Percentiles rank a stretch among this genome's conserved stretches.
phyloP scores from a whole-genome alignment of 768 basidiomycete species.

The Rhodotorula babjevae region DNA sequence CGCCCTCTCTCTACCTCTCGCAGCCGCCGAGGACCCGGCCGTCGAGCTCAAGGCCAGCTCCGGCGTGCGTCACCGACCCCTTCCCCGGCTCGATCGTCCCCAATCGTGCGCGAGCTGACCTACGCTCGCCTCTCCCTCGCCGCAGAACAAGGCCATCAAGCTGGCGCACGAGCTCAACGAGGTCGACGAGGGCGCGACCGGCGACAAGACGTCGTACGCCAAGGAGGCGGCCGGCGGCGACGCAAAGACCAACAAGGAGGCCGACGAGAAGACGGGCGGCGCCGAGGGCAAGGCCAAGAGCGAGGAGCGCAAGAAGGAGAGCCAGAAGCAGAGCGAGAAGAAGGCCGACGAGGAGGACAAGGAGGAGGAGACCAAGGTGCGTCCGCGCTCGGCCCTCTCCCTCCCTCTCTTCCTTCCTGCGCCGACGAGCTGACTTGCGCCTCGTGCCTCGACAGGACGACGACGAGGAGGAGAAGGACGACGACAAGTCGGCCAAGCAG shows the following conservation, averaged over 20 bases:
- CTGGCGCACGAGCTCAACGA: constrained; percentile 33
- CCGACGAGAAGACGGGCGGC: background rate
- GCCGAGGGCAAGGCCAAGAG: background rate
- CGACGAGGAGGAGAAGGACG: background rate
- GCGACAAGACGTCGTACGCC: constrained; percentile 18
- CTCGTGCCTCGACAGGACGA: background rate
- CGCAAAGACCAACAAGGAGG: constrained; percentile 7
- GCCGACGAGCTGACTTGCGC: too few relatives aligned
- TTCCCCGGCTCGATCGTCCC: too few relatives aligned
- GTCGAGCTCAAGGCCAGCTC: constrained; percentile 32
- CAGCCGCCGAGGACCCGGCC: constrained; percentile 29
- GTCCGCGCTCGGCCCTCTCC: too few relatives aligned
- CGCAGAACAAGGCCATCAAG: constrained; percentile 33
- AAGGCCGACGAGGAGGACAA: background rate
- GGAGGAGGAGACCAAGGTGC: background rate
- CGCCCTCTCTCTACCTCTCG: background rate
- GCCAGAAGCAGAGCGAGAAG: background rate
- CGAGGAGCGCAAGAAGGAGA: background rate
- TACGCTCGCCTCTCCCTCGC: too few relatives aligned
- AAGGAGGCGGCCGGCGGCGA: constrained; percentile 13
- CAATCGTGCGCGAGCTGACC: background rate
- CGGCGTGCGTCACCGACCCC: background rate
- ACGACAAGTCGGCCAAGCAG: constrained; percentile 5
- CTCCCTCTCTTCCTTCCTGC: too few relatives aligned
- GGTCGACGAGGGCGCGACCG: constrained; percentile 23